These are phyloP conservation scores for Excoecaria cochinchinensis DNA, from an alignment of 345 rosid genomes.

Conservation along the genomic window DNA sequence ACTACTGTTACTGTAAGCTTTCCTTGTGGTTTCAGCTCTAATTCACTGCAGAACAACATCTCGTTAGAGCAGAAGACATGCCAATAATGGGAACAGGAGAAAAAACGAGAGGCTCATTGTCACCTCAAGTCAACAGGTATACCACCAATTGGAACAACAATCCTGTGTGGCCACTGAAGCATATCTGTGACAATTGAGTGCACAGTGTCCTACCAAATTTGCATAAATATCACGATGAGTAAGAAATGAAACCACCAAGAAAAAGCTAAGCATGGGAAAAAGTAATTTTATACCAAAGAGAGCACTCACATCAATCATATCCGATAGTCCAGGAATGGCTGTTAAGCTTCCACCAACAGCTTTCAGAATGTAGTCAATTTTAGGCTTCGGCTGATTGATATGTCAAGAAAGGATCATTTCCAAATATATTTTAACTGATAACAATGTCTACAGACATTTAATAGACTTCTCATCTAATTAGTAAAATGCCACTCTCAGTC, in stretches of 20 bases:
- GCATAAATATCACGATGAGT: neutral
- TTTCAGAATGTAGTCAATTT: slow-evolving; percentile 88
- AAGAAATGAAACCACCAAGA: neutral
- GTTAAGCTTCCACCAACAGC: slow-evolving; percentile 99
- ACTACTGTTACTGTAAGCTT: slow-evolving; percentile 61
- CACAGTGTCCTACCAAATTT: slow-evolving; percentile 72
- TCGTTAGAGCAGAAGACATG: neutral
- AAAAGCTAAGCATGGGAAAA: neutral
- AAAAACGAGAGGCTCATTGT: slow-evolving; percentile 13
- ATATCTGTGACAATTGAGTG: slow-evolving; percentile 75
- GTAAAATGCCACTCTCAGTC: neutral
- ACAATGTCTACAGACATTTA: neutral
- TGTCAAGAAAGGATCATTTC: slow-evolving; percentile 18
- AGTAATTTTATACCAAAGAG: neutral
- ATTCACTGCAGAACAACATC: slow-evolving; percentile 53
- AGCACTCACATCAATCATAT: slow-evolving; percentile 91
- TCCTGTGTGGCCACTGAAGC: slow-evolving; percentile 99
- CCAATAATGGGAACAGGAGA: neutral
- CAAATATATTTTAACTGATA: slow-evolving; percentile 4
- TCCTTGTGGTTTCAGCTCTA: slow-evolving; percentile 98
- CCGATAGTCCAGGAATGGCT: slow-evolving; percentile 91
- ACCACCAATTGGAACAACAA: slow-evolving; percentile 98
- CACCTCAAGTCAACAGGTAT: slow-evolving; percentile 83
- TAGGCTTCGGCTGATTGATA: slow-evolving; percentile 82
- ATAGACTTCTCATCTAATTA: neutral